Conservation (phyloP, 805 yeast species). For the Starmerella tilneyi region DNA sequence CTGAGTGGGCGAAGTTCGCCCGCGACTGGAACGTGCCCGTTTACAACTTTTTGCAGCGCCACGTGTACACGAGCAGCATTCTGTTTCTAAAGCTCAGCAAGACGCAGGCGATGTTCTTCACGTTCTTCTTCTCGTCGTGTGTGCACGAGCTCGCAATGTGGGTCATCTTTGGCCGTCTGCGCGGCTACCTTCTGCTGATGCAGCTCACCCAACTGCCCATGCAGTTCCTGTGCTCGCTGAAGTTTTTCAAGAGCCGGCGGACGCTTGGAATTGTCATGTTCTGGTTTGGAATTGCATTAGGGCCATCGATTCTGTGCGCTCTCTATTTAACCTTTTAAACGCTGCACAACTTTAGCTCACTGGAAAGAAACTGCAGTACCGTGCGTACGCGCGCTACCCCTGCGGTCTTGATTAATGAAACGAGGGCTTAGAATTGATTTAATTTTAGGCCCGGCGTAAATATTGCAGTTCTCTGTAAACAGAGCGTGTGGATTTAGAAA, state of each 20-base stretch:
- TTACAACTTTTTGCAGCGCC: slow-evolving; percentile 77
- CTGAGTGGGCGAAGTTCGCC: slow-evolving; percentile 86
- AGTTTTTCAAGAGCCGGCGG: slow-evolving; percentile 44
- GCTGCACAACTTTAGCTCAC: no score
- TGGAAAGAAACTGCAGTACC: no score
- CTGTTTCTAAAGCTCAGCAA: slow-evolving; percentile 61
- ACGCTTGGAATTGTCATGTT: slow-evolving; percentile 70
- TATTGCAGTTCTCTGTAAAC: no score
- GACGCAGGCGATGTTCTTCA: slow-evolving; percentile 54
- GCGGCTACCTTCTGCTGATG: slow-evolving; percentile 68
- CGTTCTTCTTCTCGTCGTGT: slow-evolving; percentile 54
- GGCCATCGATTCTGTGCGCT: slow-evolving; percentile 82
- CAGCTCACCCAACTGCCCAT: slow-evolving; percentile 88
- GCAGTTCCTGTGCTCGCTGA: slow-evolving; percentile 51
- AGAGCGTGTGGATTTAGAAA: no score
- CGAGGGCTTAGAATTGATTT: no score
- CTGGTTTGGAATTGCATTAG: slow-evolving; percentile 85
- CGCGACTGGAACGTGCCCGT: slow-evolving; percentile 94
- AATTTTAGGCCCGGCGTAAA: no score
- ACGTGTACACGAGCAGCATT: slow-evolving; percentile 86
- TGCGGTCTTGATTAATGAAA: no score
- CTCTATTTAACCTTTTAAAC: slow-evolving; percentile 62
- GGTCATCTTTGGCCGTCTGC: slow-evolving; percentile 63
- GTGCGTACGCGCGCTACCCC: no score
- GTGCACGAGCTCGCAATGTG: slow-evolving; percentile 92